phyloP scores from a whole-genome alignment of 2,329 filamentous ascomycete species.

The Trichoderma pleuroti region DNA sequence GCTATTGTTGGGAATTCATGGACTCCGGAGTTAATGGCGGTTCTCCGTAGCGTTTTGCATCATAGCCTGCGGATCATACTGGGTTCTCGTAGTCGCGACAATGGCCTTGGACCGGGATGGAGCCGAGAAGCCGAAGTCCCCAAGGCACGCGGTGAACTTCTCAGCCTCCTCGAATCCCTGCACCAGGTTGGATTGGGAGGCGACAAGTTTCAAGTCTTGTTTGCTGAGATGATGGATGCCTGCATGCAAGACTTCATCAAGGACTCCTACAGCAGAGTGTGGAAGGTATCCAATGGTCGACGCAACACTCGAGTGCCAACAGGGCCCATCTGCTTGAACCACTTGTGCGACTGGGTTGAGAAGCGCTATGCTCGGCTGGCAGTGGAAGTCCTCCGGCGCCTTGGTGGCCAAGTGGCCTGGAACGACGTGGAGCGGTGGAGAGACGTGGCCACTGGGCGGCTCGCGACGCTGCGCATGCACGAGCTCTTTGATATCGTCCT shows the following conservation, averaged over 20 bases:
- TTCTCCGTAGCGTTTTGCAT: conserved; percentile 53
- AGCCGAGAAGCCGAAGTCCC: conserved; percentile 27
- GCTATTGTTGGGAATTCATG: conserved; percentile 63
- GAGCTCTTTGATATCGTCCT: conserved; percentile 78
- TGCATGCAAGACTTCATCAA: conserved; percentile 62
- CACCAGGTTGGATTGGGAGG: conserved; percentile 65
- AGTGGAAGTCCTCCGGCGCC: conserved; percentile 54
- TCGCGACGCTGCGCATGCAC: conserved; percentile 65
- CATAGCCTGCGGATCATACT: conserved; percentile 52
- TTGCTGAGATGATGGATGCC: conserved; percentile 67
- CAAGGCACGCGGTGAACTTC: conserved; percentile 48
- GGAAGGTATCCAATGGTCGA: conserved; percentile 38
- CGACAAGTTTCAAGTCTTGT: conserved; percentile 65
- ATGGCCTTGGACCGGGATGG: conserved; percentile 22
- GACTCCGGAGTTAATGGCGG: conserved; percentile 49
- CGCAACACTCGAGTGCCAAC: conserved; percentile 14
- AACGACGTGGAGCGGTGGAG: conserved; percentile 65
- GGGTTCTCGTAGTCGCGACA: conserved; percentile 24
- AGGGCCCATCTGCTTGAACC: conserved; percentile 53
- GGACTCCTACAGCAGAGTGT: conserved; percentile 60
- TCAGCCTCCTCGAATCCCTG: conserved; percentile 56
- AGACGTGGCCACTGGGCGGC: conserved; percentile 63
- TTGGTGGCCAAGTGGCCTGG: conserved; percentile 46
- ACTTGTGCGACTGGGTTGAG: conserved; percentile 65
- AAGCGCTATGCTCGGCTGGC: conserved; percentile 63